A percentile compares a stretch with the other conserved stretches of the same genome.
Conservation (phyloP, 371 early-diverging fungal genomes). For the Mortierella sp. region DNA sequence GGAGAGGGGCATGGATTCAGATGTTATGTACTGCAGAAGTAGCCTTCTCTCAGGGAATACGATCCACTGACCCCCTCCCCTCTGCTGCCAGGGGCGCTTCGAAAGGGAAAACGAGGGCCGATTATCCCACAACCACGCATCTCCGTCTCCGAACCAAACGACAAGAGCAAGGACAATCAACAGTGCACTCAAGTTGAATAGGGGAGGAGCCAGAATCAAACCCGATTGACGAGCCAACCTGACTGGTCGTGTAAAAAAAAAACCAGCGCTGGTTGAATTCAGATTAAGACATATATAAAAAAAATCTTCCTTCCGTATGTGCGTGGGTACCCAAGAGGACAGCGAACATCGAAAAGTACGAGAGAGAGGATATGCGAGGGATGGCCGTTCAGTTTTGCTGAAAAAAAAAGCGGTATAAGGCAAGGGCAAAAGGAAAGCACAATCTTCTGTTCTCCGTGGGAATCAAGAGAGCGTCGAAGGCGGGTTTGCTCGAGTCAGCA, state of each 20-base stretch:
- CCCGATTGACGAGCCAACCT: conserved; percentile 5
- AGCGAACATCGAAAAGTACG: background rate
- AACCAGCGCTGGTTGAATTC: conserved; percentile 24
- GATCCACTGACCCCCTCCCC: too few species aligned
- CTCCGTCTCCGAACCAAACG: background rate
- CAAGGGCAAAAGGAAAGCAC: background rate
- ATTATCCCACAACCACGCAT: background rate
- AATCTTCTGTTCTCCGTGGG: background rate
- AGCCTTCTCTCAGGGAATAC: too few species aligned
- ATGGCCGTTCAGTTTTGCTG: background rate
- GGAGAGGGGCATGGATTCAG: background rate
- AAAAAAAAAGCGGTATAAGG: background rate
- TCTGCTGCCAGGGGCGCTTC: background rate
- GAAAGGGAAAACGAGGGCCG: conserved; percentile 8
- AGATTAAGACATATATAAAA: conserved; percentile 13
- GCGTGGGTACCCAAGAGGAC: conserved; percentile 1
- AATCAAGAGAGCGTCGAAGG: background rate
- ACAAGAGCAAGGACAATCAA: background rate
- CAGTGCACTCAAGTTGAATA: background rate
- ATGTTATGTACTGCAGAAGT: too few species aligned
- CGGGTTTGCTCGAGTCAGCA: background rate
- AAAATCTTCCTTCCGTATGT: background rate
- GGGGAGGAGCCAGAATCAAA: background rate
- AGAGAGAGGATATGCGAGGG: background rate
- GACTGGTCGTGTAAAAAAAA: conserved; percentile 17